Base-by-base conservation (phyloP, 164 flowering plant genomes). In the Nymphaea thermarum region DNA sequence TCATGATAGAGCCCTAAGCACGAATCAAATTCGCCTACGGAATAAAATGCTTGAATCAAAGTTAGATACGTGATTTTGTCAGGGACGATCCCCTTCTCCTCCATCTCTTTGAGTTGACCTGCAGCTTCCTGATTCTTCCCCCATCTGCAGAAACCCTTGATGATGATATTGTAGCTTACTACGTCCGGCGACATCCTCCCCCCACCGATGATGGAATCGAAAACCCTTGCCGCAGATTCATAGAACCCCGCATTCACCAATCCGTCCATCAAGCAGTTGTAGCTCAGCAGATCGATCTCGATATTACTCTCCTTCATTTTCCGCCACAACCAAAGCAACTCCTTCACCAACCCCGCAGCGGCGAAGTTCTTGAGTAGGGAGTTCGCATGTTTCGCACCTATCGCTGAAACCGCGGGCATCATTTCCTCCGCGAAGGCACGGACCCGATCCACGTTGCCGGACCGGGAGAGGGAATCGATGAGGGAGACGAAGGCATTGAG, bases 301-400 rank as follows among this genome's bases (percentile, higher is more conserved):
- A 95, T 80, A 53, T 85, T 91, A 71, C 73, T 82, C 64, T 89
- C 97, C 64, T 92, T 95, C 98, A 90, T 92, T 62, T 72, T 42
- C 3, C 86, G 74, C 98, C 98, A 95, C 17, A 89, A 88, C 96
- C 92, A 95, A 73, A 95, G 79, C 80, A 95, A 72, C 70, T 95
- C 97, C 81, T 92, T 97, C 41, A 95, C 94, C 94, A 92, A 80
- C 43, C 94, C 96, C 51, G 81, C 65, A 67, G 69, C 74, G 42
- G 98, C 98, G 78, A 87, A 86, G 72, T 86, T 82, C 78, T 78
- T 87, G 67, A 90, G 82, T 84, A 92, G 77, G 65, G 82, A 76
- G 84, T 92, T 89, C 17, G 63, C 63, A 61, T 16, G 41, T 5
- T 16, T 25, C 5, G 63, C 17, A 2, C 17, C 25, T 15, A 16